Conservation (phyloP, 2,329 filamentous ascomycete species). For the Ceratocystis huliohia region DNA sequence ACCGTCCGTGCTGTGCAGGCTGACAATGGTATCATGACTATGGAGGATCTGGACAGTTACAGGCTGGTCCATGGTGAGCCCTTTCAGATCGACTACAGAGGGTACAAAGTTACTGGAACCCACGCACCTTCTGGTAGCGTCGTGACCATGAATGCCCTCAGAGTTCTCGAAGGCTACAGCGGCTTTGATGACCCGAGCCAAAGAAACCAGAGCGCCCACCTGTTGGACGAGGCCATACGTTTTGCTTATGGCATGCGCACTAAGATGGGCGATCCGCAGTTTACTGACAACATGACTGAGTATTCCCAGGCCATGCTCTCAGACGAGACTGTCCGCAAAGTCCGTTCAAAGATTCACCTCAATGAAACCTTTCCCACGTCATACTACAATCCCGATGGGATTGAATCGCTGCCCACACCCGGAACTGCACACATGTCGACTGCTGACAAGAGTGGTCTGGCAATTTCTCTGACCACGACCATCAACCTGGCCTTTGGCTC, state of each 20-base stretch:
- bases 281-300: conserved; percentile 46
- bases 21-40: conserved; percentile 71
- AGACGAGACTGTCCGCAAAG: conserved; percentile 42
- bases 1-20: conserved; percentile 57
- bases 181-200: conserved; percentile 45
- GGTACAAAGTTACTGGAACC: conserved; percentile 53
- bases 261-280: conserved; percentile 63
- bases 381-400: conserved; percentile 35
- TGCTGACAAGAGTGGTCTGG: conserved; percentile 56
- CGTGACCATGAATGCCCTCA: conserved; percentile 60
- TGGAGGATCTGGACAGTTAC: conserved; percentile 64
- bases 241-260: conserved; percentile 68
- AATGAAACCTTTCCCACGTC: conserved; percentile 30
- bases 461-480: conserved; percentile 67
- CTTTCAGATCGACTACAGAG: conserved; percentile 51
- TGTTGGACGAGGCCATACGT: conserved; percentile 69
- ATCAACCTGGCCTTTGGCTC: conserved; percentile 72
- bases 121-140: conserved; percentile 62
- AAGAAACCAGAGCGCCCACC: conserved; percentile 55
- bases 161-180: conserved; percentile 59
- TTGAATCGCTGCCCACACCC: conserved; percentile 45
- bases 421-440: conserved; percentile 57
- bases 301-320: conserved; percentile 54
- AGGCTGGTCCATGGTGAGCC: conserved; percentile 50
- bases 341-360: conserved; percentile 36